Evolutionary conservation across 2,329 filamentous ascomycete species (phyloP), one percentile per base, ranked within the genome.

Genomic region (Hymenoscyphus fructigenus): DNA sequence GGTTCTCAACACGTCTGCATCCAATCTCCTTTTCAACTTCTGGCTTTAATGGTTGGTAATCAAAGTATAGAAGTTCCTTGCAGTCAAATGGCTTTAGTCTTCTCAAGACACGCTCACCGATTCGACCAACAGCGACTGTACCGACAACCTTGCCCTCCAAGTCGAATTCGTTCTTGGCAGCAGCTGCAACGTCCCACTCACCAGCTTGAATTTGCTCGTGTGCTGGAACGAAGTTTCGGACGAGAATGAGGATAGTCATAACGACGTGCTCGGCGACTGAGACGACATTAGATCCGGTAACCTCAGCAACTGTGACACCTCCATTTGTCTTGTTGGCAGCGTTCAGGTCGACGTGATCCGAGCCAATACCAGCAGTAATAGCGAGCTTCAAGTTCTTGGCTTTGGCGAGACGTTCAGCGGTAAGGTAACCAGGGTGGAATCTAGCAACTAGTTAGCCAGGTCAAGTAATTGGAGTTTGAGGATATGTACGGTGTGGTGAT

Each of bases 381-480:
- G 94, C 94, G 68, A 99, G 84, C 88, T 98, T 98, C 76, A 99
- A 91, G 65, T 99, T 98, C 91, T 98, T 98, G 73, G 95, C 95
- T 84, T 95, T 96, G 75, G 92, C 92, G 64, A 99, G 88, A 77
- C 95, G 93, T 84, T 98, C 94, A 62, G 92, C 92, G 59, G 91
- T 98, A 66, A 99, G 90, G 85, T 99, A 99, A 70, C 94, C 95
- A 62, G 94, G 94, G 85, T 98, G 94, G 90, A 98, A 98, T 77
- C 92, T 96, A 73, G 12, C 28, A 47, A 17, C 44, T 50, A 5
- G 47, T 62, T 9, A 60, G 29, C 15, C 6, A 47, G 7, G 55
- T 26, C 23, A 23, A 47, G 17, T 6, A 2, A 44, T 32, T 15
- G 36, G 26, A 28, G 20, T 23, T 41, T 47, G 44, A 60, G 14